Percentiles rank a stretch among this genome's conserved stretches.
These are phyloP conservation scores for Rubia balearica DNA, from an alignment of 305 asterid genomes.

Conservation along the genomic window DNA sequence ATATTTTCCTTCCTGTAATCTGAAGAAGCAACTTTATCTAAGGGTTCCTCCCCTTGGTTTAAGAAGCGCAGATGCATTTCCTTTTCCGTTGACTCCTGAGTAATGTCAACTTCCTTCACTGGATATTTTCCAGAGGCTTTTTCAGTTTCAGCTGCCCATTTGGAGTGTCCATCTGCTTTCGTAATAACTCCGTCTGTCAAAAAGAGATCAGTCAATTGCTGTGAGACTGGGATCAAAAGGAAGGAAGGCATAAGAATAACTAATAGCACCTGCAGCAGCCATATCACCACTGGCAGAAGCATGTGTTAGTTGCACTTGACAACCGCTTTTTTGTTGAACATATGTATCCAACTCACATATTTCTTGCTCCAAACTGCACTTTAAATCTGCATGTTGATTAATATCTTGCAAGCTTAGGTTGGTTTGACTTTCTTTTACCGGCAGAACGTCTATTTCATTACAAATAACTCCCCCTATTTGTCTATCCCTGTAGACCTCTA, in stretches of 20 bases:
- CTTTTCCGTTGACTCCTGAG: slow-evolving; percentile 25
- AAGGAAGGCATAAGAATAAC: slow-evolving; percentile 20
- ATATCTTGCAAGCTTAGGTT: slow-evolving; percentile 15
- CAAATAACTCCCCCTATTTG: slow-evolving; percentile 1
- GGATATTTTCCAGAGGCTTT: slow-evolving; percentile 30
- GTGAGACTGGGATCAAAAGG: slow-evolving; percentile 17
- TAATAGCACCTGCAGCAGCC: slow-evolving; percentile 15
- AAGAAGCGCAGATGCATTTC: slow-evolving; percentile 23
- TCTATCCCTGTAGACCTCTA: slow-evolving; percentile 11
- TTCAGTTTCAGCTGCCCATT: slow-evolving; percentile 18
- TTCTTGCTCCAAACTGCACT: slow-evolving; percentile 28
- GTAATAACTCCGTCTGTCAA: slow-evolving; percentile 29
- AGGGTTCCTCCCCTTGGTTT: slow-evolving; percentile 23
- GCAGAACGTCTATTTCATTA: slow-evolving; percentile 12
- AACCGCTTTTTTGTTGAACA: slow-evolving; percentile 23
- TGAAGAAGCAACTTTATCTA: slow-evolving; percentile 18
- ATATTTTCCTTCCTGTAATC: slow-evolving; percentile 31
- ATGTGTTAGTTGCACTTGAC: slow-evolving; percentile 21
- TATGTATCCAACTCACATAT: slow-evolving; percentile 17
- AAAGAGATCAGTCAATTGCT: slow-evolving; percentile 22
- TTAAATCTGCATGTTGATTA: slow-evolving; percentile 25
- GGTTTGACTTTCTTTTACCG: slow-evolving; percentile 11
- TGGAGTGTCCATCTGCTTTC: slow-evolving; percentile 21
- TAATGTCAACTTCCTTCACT: slow-evolving; percentile 22
- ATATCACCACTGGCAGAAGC: slow-evolving; percentile 19